Evolutionary conservation across 164 flowering plant genomes (phyloP), one percentile per base, ranked within the genome.

Genomic region (Piper longum): DNA sequence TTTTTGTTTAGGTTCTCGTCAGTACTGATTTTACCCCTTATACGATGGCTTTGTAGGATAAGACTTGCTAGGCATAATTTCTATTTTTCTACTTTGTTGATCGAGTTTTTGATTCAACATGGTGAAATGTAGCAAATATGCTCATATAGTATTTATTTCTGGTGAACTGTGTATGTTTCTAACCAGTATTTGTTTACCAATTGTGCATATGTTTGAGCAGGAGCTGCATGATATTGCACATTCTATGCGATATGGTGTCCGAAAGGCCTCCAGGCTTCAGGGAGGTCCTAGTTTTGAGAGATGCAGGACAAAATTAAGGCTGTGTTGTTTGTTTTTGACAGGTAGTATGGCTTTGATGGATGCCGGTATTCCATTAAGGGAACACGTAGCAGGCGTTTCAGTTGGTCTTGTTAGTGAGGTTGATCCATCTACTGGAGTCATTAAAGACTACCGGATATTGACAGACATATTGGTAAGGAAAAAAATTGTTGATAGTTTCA

Each of bases 271-370:
- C 52, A 3, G 11, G 7, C 7, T 6, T 48, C 3, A 14, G 3
- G 3, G 9, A 48, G 52, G 14, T 48, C 9, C 11, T 48, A 5
- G 52, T 48, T 8, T 48, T 48, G 9, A 48, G 12, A 14, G 14
- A 14, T 2, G 14, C 3, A 44, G 14, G 11, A 2, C 11, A 9
- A 48, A 48, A 48, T 48, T 14, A 48, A 48, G 12, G 3, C 52
- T 9, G 52, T 48, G 14, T 48, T 44, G 14, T 48, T 48, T 14
- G 18, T 75, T 58, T 64, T 62, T 56, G 3, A 59, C 62, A 93
- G 99, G 95, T 56, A 93, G 99, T 71, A 83, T 93, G 87, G 97
- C 97, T 69, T 79, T 93, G 75, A 85, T 93, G 99, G 97, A 90
- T 81, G 96, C 99, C 74, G 97, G 99, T 56, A 83, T 93, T 75